phyloP scores from a whole-genome alignment of 192 early-diverging fungal species.

The Backusella australiensis region DNA sequence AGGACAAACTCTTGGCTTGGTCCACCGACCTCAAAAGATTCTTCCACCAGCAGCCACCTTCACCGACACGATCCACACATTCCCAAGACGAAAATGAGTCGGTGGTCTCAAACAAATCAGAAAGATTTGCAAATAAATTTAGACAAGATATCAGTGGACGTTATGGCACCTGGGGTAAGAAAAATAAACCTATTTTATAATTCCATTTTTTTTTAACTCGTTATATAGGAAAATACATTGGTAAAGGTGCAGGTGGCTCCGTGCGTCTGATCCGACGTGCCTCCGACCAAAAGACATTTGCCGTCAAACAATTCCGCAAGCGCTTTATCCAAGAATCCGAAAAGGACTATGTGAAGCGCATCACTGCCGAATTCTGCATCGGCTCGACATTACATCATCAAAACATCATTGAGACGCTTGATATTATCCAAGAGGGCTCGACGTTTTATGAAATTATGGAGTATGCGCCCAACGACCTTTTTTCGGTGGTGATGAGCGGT shows the following conservation, averaged over 20 bases:
- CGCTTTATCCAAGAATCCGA: conserved; percentile 60
- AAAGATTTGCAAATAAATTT: conserved; percentile 28
- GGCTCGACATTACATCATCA: conserved; percentile 71
- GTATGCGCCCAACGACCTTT: conserved; percentile 89
- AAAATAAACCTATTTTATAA: background rate
- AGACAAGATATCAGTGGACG: conserved; percentile 19
- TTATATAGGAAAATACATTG: conserved; percentile 37
- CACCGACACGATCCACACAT: conserved; percentile 11
- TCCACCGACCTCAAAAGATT: conserved; percentile 21
- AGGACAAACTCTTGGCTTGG: conserved; percentile 11
- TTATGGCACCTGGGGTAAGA: conserved; percentile 30
- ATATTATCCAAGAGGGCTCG: conserved; percentile 63
- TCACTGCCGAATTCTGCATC: conserved; percentile 84
- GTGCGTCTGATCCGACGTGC: conserved; percentile 62
- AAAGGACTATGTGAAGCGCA: conserved; percentile 74
- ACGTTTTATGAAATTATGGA: conserved; percentile 83
- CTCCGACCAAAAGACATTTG: conserved; percentile 63
- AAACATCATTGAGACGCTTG: conserved; percentile 76
- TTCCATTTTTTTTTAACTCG: background rate
- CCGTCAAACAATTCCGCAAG: conserved; percentile 79
- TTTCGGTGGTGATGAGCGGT: conserved; percentile 70
- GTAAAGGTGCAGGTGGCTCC: conserved; percentile 68
- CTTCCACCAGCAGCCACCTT: conserved; percentile 2
- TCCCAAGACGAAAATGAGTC: conserved; percentile 12
- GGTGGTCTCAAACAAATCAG: background rate